Conservation (phyloP, 2,329 filamentous ascomycete genomes). For the Pestalotiopsis sp. region DNA sequence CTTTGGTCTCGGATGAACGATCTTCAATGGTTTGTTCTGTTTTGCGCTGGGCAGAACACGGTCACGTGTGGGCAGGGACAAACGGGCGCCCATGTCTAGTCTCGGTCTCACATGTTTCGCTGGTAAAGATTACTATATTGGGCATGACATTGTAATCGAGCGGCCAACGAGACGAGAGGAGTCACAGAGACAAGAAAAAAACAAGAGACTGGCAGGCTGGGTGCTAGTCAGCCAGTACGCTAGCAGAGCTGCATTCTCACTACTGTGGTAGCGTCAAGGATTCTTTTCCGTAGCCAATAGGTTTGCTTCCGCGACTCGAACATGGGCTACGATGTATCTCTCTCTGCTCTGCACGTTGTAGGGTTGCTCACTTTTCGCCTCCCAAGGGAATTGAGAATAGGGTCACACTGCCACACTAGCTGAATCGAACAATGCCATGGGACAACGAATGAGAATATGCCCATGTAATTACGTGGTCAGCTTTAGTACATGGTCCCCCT, state of each 20-base stretch:
- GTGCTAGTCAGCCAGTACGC: neutral
- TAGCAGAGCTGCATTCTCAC: neutral
- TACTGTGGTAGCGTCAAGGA: neutral
- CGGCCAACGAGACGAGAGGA: neutral
- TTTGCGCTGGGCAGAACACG: too few species aligned
- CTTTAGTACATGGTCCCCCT: too few species aligned
- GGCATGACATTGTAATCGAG: neutral
- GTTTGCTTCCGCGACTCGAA: neutral
- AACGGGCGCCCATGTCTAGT: neutral
- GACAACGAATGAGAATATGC: too few species aligned
- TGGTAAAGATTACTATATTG: neutral
- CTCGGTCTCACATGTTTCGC: slow-evolving; percentile 6
- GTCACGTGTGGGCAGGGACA: slow-evolving; percentile 3
- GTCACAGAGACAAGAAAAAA: neutral
- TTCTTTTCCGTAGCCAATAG: neutral
- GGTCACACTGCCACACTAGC: neutral
- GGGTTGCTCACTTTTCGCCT: neutral
- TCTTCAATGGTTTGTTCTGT: neutral
- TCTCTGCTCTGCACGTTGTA: neutral
- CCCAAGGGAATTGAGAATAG: neutral
- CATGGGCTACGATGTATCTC: neutral
- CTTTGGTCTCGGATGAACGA: neutral
- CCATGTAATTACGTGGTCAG: too few species aligned
- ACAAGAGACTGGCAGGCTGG: neutral
- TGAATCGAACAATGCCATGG: neutral